Evolutionary conservation across 2,329 filamentous ascomycete species (phyloP), one percentile per base, ranked within the genome.

Genomic region (Nothophoma quercina): DNA sequence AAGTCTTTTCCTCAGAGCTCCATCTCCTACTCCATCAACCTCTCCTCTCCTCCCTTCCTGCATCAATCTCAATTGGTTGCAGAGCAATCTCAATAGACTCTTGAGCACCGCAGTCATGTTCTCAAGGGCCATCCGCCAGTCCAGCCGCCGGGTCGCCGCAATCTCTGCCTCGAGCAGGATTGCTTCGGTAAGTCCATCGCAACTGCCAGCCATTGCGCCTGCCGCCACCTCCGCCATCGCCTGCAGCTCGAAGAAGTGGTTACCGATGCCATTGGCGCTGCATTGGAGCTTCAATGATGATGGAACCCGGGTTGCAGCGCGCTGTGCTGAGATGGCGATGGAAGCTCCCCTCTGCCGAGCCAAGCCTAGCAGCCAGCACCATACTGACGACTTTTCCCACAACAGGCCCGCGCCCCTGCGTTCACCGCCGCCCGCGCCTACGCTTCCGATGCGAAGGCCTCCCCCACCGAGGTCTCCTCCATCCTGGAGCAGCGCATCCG

Each of bases 401-500:
- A 69, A 72, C 79, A 97, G 93, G 85, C 86, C 80, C 93, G 93
- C 86, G 89, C 88, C 84, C 90, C 92, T 77, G 88, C 86, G 78
- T 84, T 85, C 78, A 81, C 88, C 83, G 88, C 86, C 83, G 83
- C 85, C 70, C 91, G 95, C 82, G 86, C 85, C 80, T 98, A 96
- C 83, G 93, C 91, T 77, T 83, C 88, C 81, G 93, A 96, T 75
- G 89, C 91, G 70, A 98, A 98, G 87, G 92, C 95, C 74, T 81
- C 92, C 58, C 95, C 95, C 72, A 99, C 93, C 74, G 95, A 99
- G 85, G 93, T 98, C 73, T 98, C 95, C 71, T 97, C 93, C 71
- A 98, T 99, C 81, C 90, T 99, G 77, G 95, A 98, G 85, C 93
- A 98, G 87, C 88, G 93, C 82, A 99, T 99, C 77, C 91, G 95